phyloP scores from a whole-genome alignment of 2,329 filamentous ascomycete genomes.

The Trichoderma lentiforme region DNA sequence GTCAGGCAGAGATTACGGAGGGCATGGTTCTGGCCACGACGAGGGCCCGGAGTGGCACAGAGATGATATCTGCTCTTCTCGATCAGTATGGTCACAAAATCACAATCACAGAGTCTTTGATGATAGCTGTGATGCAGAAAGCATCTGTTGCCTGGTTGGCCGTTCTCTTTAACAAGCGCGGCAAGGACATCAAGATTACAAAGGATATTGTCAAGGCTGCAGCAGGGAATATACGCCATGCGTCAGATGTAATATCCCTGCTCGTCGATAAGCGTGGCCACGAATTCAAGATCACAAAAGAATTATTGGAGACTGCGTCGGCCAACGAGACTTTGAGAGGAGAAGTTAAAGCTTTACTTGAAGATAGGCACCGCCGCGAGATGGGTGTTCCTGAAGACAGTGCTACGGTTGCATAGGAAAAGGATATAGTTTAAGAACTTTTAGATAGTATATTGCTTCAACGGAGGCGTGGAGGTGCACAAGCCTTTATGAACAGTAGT shows the following conservation, averaged over 20 bases:
- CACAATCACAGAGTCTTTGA: background rate
- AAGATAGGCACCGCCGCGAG: background rate
- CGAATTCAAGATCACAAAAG: background rate
- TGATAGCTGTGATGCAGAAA: background rate
- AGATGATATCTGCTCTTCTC: background rate
- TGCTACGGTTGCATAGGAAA: background rate
- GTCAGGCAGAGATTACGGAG: background rate
- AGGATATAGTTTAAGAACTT: background rate
- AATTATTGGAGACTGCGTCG: background rate
- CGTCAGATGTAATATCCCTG: background rate
- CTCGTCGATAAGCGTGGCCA: background rate
- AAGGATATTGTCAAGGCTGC: background rate
- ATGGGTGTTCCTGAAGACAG: background rate
- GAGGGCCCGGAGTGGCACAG: background rate
- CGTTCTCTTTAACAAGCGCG: background rate
- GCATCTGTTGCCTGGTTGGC: background rate
- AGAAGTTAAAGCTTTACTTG: background rate
- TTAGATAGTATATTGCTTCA: background rate
- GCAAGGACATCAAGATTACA: background rate
- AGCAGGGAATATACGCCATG: too few relatives aligned
- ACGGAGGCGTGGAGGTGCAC: background rate
- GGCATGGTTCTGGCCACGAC: background rate
- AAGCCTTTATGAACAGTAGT: background rate
- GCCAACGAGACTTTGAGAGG: background rate
- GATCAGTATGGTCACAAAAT: background rate